Evolutionary conservation across 129 eudicot genomes (phyloP).

Genomic region (Silybum marianum): DNA sequence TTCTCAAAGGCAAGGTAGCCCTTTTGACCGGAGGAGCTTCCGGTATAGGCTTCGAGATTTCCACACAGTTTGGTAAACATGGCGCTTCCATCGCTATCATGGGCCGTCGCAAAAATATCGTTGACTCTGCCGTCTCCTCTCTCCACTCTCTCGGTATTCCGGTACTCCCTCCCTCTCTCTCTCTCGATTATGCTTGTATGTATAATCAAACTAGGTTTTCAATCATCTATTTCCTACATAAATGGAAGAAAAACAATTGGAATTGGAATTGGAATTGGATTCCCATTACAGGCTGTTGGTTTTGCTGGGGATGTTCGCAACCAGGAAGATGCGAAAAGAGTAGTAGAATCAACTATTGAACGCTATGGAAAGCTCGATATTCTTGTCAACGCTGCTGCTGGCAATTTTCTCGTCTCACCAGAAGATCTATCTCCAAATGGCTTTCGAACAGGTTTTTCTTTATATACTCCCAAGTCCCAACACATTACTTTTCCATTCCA

Average conservation of each 20-base stretch:
- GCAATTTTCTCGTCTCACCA: conserved; percentile 83
- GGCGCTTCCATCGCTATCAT: conserved; percentile 91
- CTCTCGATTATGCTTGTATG: too few species aligned
- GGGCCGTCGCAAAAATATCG: conserved; percentile 76
- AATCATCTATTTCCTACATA: neutral
- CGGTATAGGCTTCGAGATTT: conserved; percentile 88
- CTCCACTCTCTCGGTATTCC: conserved; percentile 69
- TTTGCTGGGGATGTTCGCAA: conserved; percentile 93
- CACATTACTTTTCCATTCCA: neutral
- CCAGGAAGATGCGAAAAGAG: conserved; percentile 82
- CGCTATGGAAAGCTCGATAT: conserved; percentile 90
- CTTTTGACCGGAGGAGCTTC: conserved; percentile 91
- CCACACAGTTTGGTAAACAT: conserved; percentile 85
- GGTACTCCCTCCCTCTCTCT: conserved; percentile 31
- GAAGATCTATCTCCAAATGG: conserved; percentile 94
- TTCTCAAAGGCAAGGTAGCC: conserved; percentile 81
- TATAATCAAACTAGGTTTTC: conserved; percentile 3
- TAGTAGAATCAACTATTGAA: conserved; percentile 66
- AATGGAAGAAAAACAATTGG: neutral
- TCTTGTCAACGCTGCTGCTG: conserved; percentile 96
- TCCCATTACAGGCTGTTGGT: conserved; percentile 80
- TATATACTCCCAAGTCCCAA: neutral
- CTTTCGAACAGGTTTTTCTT: conserved; percentile 67
- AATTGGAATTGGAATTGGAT: too few species aligned
- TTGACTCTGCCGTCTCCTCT: conserved; percentile 71